These are phyloP conservation scores for Mimosa bimucronata DNA, from an alignment of 306 rosid species.

Conservation along the genomic window DNA sequence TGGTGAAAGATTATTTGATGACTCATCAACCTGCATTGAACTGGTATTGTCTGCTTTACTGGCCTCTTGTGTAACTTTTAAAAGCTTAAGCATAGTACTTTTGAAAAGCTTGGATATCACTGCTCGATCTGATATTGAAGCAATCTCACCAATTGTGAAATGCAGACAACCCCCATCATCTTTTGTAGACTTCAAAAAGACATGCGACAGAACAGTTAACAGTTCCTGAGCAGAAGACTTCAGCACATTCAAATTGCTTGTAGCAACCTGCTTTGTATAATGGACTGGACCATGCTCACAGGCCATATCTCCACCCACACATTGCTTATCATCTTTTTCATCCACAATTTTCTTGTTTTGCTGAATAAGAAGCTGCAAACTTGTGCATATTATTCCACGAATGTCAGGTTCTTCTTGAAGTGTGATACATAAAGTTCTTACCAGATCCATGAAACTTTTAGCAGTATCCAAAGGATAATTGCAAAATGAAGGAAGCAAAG, in stretches of 20 bases:
- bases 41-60: constrained; percentile 38
- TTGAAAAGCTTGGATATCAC: constrained; percentile 59
- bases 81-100: constrained; percentile 58
- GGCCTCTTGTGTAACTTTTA: constrained; percentile 54
- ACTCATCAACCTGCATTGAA: constrained; percentile 55
- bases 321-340: constrained; percentile 44
- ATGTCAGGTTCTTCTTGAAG: constrained; percentile 68
- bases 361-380: constrained; percentile 82
- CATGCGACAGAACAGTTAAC: constrained; percentile 56
- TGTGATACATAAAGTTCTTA: constrained; percentile 56
- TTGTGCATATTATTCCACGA: constrained; percentile 79
- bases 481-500: constrained; percentile 90
- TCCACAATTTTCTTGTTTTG: constrained; percentile 73
- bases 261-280: constrained; percentile 60
- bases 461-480: constrained; percentile 82
- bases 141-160: constrained; percentile 69
- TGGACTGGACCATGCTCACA: constrained; percentile 48
- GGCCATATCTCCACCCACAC: constrained; percentile 41
- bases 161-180: constrained; percentile 94
- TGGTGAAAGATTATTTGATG: constrained; percentile 48
- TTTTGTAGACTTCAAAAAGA: constrained; percentile 60
- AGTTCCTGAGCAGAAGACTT: constrained; percentile 56
- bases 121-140: constrained; percentile 77
- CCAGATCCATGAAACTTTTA: constrained; percentile 64
- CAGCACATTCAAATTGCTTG: constrained; percentile 60